Conservation (phyloP, 768 basidiomycete species). For the Lactarius hengduanensis region DNA sequence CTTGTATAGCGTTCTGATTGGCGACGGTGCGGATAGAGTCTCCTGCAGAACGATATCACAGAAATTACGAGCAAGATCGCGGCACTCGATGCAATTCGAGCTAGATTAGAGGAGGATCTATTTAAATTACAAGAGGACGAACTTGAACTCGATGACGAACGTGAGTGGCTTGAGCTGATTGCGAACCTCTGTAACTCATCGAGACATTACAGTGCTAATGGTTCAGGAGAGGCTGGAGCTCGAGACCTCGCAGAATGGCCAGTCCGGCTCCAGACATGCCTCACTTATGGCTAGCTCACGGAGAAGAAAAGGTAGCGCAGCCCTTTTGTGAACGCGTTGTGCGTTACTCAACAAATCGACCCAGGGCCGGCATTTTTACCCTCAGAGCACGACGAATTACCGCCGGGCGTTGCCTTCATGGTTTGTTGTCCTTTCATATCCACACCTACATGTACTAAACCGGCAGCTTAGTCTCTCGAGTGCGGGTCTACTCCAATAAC, state of each 20-base stretch:
- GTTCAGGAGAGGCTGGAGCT: slow-evolving; percentile 81
- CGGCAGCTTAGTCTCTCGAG: slow-evolving; percentile 65
- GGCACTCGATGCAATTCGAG: slow-evolving; percentile 74
- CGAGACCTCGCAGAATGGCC: slow-evolving; percentile 49
- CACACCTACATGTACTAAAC: slow-evolving; percentile 21
- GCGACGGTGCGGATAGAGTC: slow-evolving; percentile 48
- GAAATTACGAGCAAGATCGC: slow-evolving; percentile 92
- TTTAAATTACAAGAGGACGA: slow-evolving; percentile 92
- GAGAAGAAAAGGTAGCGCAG: slow-evolving; percentile 57
- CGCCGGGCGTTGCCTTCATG: slow-evolving; percentile 96
- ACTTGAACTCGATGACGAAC: slow-evolving; percentile 93
- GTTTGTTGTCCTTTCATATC: slow-evolving; percentile 41
- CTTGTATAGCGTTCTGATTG: not conserved
- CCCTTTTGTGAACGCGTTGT: not conserved
- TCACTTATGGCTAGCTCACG: slow-evolving; percentile 57
- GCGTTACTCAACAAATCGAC: slow-evolving; percentile 10
- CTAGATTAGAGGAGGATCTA: slow-evolving; percentile 77
- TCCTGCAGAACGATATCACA: slow-evolving; percentile 81
- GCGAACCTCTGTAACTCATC: slow-evolving; percentile 15
- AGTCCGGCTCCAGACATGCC: slow-evolving; percentile 39
- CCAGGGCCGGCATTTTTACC: slow-evolving; percentile 92
- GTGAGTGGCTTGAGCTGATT: slow-evolving; percentile 46
- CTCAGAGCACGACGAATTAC: slow-evolving; percentile 95
- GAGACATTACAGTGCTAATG: slow-evolving; percentile 64
- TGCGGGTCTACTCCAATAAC: slow-evolving; percentile 80